Percentiles rank a stretch among this genome's conserved stretches.
Evolutionary conservation across 2,329 filamentous ascomycete genomes (phyloP).

Genomic region (Chrysoporthe cubensis): DNA sequence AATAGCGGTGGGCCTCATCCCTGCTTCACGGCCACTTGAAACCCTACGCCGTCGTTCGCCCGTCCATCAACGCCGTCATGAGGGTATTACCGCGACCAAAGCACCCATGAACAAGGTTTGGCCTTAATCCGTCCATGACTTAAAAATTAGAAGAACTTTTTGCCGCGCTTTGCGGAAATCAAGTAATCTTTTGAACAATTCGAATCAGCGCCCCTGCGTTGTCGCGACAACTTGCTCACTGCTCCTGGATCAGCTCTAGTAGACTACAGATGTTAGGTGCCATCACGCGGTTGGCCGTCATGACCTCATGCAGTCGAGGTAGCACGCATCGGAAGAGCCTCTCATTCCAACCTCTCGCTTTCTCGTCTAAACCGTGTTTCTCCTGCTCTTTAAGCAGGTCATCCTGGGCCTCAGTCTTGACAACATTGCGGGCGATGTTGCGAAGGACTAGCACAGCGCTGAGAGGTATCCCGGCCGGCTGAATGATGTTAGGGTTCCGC

Average conservation of each 20-base stretch:
- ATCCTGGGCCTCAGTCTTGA: conserved; percentile 64
- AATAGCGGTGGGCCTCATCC: conserved; percentile 4
- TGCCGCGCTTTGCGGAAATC: not conserved
- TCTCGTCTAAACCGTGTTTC: conserved; percentile 49
- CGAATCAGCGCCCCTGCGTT: not conserved
- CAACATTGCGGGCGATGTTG: conserved; percentile 73
- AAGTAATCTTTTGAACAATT: not conserved
- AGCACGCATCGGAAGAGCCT: conserved; percentile 68
- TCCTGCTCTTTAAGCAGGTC: conserved; percentile 54
- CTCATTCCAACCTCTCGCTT: conserved; percentile 63
- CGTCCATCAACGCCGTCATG: conserved; percentile 13
- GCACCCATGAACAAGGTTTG: not conserved
- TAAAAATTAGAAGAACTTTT: conserved; percentile 5
- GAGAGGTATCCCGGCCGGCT: conserved; percentile 78
- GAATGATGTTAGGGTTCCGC: conserved; percentile 59
- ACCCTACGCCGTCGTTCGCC: not conserved
- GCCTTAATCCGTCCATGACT: conserved; percentile 10
- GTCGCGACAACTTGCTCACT: not conserved
- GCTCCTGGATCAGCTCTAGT: conserved; percentile 39
- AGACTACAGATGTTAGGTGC: conserved; percentile 42
- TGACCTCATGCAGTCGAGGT: conserved; percentile 68
- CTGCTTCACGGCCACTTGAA: not conserved
- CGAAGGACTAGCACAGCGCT: conserved; percentile 77
- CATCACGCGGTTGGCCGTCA: conserved; percentile 69
- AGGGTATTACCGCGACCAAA: conserved; percentile 14